phyloP scores from a whole-genome alignment of 129 eudicot species.

The Pseudognaphalium luteoalbum region DNA sequence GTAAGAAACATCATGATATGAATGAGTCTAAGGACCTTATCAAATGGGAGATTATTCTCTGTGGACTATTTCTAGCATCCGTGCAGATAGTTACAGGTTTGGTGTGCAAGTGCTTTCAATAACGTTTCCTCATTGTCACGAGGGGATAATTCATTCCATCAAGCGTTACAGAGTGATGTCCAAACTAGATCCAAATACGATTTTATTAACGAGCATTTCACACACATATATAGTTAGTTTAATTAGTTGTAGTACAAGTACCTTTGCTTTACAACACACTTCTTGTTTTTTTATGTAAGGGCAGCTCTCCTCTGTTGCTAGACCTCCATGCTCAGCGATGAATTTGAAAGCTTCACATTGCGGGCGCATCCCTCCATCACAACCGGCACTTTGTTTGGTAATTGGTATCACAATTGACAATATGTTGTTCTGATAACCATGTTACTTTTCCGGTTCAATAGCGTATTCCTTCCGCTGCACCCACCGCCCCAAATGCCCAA shows the following conservation, averaged over 20 bases:
- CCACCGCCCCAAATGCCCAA: conserved; percentile 54
- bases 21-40: not conserved
- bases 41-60: not conserved
- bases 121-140: conserved; percentile 48
- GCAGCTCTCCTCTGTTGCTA: conserved; percentile 59
- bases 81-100: conserved; percentile 55
- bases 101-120: conserved; percentile 61
- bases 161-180: conserved; percentile 40
- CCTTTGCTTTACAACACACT: conserved; percentile 52
- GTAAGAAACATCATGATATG: not conserved
- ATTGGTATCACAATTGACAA: conserved; percentile 45
- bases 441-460: conserved; percentile 43
- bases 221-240: not conserved
- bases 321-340: conserved; percentile 58
- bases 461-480: conserved; percentile 52
- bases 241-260: conserved; percentile 18
- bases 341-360: conserved; percentile 57
- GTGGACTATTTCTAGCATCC: conserved; percentile 29
- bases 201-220: not conserved
- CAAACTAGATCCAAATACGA: conserved; percentile 26
- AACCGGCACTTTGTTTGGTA: conserved; percentile 43
- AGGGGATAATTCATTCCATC: conserved; percentile 55
- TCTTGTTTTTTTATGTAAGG: conserved; percentile 67
- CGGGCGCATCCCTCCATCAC: conserved; percentile 85
- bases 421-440: conserved; percentile 52